Evolutionary conservation across 1,139 yeast genomes (phyloP).

Genomic region (Candida labiduridarum): DNA sequence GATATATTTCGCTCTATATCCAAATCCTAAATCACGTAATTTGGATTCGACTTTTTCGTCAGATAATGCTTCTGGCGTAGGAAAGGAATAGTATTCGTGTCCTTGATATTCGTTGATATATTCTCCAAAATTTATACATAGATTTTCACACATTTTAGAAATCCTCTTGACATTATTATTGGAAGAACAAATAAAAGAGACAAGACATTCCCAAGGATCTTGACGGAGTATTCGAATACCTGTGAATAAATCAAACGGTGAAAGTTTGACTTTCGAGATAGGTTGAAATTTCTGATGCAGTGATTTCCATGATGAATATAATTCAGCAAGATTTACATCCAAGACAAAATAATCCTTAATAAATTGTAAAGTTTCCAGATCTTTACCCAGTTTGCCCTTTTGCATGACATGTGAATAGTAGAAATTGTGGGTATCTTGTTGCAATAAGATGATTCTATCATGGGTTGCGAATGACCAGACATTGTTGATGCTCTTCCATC

Average conservation of each 20-base stretch:
- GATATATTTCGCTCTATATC: constrained; percentile 90
- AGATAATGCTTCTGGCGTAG: constrained; percentile 57
- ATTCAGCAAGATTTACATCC: constrained; percentile 49
- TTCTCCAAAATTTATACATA: constrained; percentile 74
- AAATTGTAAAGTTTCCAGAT: constrained; percentile 42
- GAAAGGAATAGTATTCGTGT: constrained; percentile 70
- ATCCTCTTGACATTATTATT: constrained; percentile 94
- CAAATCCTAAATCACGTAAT: constrained; percentile 71
- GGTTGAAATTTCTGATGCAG: constrained; percentile 47
- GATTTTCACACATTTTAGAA: constrained; percentile 85
- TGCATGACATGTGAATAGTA: constrained; percentile 35
- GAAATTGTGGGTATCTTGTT: constrained; percentile 42
- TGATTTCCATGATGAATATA: constrained; percentile 64
- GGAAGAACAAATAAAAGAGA: constrained; percentile 93
- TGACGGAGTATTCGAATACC: constrained; percentile 88
- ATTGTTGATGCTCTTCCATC: constrained; percentile 63
- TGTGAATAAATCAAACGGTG: constrained; percentile 46
- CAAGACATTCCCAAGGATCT: constrained; percentile 94
- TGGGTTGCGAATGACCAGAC: constrained; percentile 62
- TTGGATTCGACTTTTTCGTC: constrained; percentile 41
- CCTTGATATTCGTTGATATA: constrained; percentile 52
- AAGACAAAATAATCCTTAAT: constrained; percentile 73
- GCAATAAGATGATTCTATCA: constrained; percentile 53
- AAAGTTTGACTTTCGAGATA: constrained; percentile 27
- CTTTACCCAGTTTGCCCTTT: constrained; percentile 9